Conservation (phyloP, 1,139 yeast genomes). For the Suhomyces panamericanus region DNA sequence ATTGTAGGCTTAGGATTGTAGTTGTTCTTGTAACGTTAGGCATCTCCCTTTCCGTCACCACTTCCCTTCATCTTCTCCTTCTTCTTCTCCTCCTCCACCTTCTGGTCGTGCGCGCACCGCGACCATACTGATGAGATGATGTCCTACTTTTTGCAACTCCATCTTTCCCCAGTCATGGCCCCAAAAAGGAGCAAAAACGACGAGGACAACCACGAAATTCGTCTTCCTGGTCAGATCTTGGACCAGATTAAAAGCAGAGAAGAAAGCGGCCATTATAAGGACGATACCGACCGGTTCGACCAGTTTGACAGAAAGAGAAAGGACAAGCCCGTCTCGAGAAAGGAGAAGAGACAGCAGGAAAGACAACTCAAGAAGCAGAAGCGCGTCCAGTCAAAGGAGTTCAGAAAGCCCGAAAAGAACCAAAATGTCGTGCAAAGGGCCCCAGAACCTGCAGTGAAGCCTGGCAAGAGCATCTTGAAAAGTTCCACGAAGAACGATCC, state of each 20-base stretch:
- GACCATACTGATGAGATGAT: slow-evolving; percentile 1
- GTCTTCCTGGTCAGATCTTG: slow-evolving; percentile 65
- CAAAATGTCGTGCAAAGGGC: not conserved
- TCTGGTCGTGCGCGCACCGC: slow-evolving; percentile 7
- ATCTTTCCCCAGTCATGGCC: slow-evolving; percentile 8
- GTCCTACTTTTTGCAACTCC: slow-evolving; percentile 1
- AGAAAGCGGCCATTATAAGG: slow-evolving; percentile 44
- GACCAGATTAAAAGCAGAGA: slow-evolving; percentile 59
- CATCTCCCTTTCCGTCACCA: no score
- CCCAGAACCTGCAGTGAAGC: not conserved
- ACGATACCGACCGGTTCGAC: slow-evolving; percentile 34
- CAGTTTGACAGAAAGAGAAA: slow-evolving; percentile 32
- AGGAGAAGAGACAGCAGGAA: slow-evolving; percentile 59
- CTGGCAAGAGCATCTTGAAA: slow-evolving; percentile 3
- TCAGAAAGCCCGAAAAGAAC: not conserved
- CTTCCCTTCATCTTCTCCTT: no score
- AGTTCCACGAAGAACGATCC: not conserved
- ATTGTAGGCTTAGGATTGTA: no score
- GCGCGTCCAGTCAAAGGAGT: slow-evolving; percentile 10
- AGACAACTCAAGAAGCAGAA: slow-evolving; percentile 53
- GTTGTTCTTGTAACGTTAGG: no score
- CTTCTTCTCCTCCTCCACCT: no score
- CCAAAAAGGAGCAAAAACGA: slow-evolving; percentile 5
- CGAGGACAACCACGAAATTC: slow-evolving; percentile 46
- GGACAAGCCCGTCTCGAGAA: slow-evolving; percentile 40